Conservation (phyloP, 2,329 filamentous ascomycete species). For the Grosmannia huntii region DNA sequence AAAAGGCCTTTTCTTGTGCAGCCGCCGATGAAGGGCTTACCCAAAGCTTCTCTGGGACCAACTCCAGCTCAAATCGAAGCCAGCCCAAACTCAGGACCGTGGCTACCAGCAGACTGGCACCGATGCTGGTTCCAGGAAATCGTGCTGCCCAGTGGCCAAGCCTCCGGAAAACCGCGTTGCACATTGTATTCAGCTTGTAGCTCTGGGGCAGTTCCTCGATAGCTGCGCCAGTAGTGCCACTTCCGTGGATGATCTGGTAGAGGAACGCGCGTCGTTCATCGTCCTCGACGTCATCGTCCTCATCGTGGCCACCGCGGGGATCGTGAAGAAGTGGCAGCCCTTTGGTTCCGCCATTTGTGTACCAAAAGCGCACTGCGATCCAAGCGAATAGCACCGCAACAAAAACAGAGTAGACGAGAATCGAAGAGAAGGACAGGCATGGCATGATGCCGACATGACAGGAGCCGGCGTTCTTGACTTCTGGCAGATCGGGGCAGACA, state of each 20-base stretch:
- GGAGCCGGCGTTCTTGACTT: constrained; percentile 52
- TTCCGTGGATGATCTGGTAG: constrained; percentile 4
- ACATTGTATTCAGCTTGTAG: constrained; percentile 74
- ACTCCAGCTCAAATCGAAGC: constrained; percentile 81
- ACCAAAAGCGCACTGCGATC: constrained; percentile 54
- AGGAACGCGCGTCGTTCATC: constrained; percentile 35
- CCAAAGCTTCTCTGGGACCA: constrained; percentile 83
- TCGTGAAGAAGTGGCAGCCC: constrained; percentile 80
- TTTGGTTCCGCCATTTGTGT: constrained; percentile 38
- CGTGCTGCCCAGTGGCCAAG: constrained; percentile 70
- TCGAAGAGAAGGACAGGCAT: constrained; percentile 84
- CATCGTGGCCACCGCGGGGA: constrained; percentile 51
- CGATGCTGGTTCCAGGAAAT: constrained; percentile 76
- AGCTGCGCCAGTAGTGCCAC: background rate
- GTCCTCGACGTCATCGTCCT: constrained; percentile 90
- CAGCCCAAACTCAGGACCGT: constrained; percentile 73
- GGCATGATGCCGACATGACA: constrained; percentile 83
- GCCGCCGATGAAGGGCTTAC: constrained; percentile 89
- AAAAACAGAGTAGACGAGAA: constrained; percentile 69
- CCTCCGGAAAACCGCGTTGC: constrained; percentile 66
- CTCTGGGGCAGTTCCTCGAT: constrained; percentile 46
- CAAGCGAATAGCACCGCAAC: constrained; percentile 61
- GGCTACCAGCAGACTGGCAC: constrained; percentile 60
- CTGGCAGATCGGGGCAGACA: constrained; percentile 72
- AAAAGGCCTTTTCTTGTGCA: constrained; percentile 86